Conservation (phyloP, 495 filamentous ascomycete genomes). For the Trichoderma virens region DNA sequence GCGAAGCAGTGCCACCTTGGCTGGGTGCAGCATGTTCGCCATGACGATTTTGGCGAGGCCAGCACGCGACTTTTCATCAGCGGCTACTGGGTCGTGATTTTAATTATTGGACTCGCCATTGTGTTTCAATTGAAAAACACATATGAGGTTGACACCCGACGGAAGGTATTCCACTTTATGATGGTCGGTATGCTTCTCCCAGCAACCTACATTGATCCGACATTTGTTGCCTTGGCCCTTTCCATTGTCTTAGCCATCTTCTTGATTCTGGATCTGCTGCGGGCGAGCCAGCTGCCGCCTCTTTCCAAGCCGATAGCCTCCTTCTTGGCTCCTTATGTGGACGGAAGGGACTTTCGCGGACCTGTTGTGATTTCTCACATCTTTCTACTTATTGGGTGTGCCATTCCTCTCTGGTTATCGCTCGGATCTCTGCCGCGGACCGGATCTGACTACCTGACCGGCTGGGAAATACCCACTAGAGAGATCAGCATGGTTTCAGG, state of each 20-base stretch:
- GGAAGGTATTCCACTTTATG: constrained; percentile 98
- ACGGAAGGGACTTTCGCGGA: constrained; percentile 84
- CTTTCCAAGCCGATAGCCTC: constrained; percentile 71
- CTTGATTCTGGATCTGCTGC: constrained; percentile 77
- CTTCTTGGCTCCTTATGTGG: constrained; percentile 89
- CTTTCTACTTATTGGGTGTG: constrained; percentile 92
- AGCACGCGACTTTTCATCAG: constrained; percentile 74
- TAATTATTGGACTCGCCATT: constrained; percentile 60
- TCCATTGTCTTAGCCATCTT: constrained; percentile 70
- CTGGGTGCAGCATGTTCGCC: constrained; percentile 51
- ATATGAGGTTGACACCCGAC: constrained; percentile 86
- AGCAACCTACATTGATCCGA: constrained; percentile 74
- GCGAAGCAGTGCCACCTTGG: constrained; percentile 38
- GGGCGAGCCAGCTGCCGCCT: constrained; percentile 85
- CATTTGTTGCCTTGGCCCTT: constrained; percentile 71
- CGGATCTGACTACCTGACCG: constrained; percentile 45
- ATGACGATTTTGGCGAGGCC: constrained; percentile 57
- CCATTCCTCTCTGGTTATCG: constrained; percentile 88
- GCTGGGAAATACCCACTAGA: constrained; percentile 63
- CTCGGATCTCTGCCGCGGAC: constrained; percentile 53
- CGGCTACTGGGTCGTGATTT: constrained; percentile 61
- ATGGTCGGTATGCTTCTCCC: constrained; percentile 95
- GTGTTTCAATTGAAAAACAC: constrained; percentile 65
- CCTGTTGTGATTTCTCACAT: constrained; percentile 95
- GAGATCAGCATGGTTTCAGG: constrained; percentile 85